Base-by-base conservation (phyloP, 2,329 filamentous ascomycete genomes). In the Verticillium longisporum region DNA sequence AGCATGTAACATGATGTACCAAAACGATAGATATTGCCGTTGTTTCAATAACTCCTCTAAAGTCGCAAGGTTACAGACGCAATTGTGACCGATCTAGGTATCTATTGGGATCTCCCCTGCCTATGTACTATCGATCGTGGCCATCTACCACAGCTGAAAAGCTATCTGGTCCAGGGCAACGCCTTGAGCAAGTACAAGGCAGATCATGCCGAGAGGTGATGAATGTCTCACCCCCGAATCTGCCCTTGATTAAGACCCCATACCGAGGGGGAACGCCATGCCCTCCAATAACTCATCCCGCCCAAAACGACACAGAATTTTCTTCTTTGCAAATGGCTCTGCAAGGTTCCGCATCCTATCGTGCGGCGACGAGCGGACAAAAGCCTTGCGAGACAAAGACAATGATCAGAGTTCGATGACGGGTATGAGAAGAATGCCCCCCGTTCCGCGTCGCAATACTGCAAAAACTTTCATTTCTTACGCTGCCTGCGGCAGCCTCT, bases 81-180 rank as follows among this genome's bases (percentile, higher is more conserved):
- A 36, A 36, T 57, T 37, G 58, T 60, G 61, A 61, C 63, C 60
- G 61, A 59, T 59, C 61, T 61, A 63, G 61, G 63, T 64, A 64
- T 64, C 63, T 63, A 61, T 61, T 64, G 63, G 62, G 60, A 60
- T 64, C 55, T 45, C 56, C 54, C 58, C 58, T 61, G 63, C 63
- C 57, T 64, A 62, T 63, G 59, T 63, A 64, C 55, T 63, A 58
- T 59, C 56, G 60, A 63, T 60, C 60, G 57, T 62, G 61, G 60
- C 63, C 62, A 45, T 63, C 63, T 63, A 64, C 54, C 54, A 38
- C 63, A 62, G 56, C 62, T 60, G 57, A 60, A 53, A 26, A 60
- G 59, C 50, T 61, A 26, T 59, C 55, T 61, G 59, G 60, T 61
- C 61, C 61, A 61, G 57, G 60, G 63, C 63, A 64, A 64, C 61